A percentile compares a stretch with the other conserved stretches of the same genome.
Conservation (phyloP, 768 basidiomycete genomes). For the Lactarius sp. region DNA sequence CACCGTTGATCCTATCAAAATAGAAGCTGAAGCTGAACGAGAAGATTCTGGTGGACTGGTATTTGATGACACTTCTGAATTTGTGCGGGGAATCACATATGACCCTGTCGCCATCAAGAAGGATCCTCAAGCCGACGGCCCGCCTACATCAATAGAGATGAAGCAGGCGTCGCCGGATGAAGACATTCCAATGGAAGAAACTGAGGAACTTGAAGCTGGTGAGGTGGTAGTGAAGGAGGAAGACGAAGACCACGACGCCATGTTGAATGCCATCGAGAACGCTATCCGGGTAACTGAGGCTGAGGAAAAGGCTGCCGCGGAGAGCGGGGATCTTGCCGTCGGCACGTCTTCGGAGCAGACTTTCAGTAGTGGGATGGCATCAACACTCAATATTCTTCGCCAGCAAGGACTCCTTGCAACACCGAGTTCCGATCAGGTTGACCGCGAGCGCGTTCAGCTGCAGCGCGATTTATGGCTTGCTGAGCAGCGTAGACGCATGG, state of each 20-base stretch:
- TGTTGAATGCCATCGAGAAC: slow-evolving; percentile 74
- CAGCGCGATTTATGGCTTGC: slow-evolving; percentile 90
- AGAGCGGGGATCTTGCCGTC: slow-evolving; percentile 37
- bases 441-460: slow-evolving; percentile 77
- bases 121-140: slow-evolving; percentile 25
- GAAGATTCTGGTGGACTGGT: slow-evolving; percentile 58
- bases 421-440: slow-evolving; percentile 54
- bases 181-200: slow-evolving; percentile 57
- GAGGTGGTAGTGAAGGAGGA: slow-evolving; percentile 79
- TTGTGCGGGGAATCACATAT: slow-evolving; percentile 79
- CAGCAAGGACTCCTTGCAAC: slow-evolving; percentile 85
- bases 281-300: slow-evolving; percentile 58
- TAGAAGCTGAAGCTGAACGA: slow-evolving; percentile 44
- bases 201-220: slow-evolving; percentile 64
- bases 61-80: slow-evolving; percentile 96
- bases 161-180: slow-evolving; percentile 44
- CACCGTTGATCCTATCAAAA: slow-evolving; percentile 39
- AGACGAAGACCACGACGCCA: slow-evolving; percentile 65
- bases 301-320: slow-evolving; percentile 41
- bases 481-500: slow-evolving; percentile 68
- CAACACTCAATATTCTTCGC: slow-evolving; percentile 81
- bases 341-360: slow-evolving; percentile 77
- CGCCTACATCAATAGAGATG: slow-evolving; percentile 14
- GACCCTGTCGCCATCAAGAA: slow-evolving; percentile 46
- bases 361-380: slow-evolving; percentile 79